Conservation (phyloP, 176 grass and related monocot genomes). For the Microstegium vimineum region DNA sequence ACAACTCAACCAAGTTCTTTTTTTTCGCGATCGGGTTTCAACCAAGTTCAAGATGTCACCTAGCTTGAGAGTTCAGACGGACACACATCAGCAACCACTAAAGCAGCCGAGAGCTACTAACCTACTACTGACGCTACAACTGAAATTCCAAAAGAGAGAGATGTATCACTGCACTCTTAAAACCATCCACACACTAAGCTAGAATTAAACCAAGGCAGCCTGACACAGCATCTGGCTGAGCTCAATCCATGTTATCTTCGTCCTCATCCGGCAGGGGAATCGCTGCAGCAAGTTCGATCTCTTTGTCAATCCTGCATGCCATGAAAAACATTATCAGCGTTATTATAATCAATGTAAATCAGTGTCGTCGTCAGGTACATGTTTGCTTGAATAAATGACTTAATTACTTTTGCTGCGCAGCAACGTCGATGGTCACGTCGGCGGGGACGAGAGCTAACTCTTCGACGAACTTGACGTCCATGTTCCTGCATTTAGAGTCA, state of each 20-base stretch:
- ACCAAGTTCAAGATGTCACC: no score
- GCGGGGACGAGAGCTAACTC: slow-evolving; percentile 53
- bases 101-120: neutral
- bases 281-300: slow-evolving; percentile 42
- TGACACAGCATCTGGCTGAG: neutral
- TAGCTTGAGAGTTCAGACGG: no score
- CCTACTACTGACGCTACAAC: neutral
- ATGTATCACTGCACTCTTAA: neutral
- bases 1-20: no score
- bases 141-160: neutral
- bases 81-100: no score
- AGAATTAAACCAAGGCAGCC: slow-evolving; percentile 1
- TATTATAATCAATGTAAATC: neutral
- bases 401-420: slow-evolving; percentile 43
- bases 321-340: neutral
- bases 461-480: slow-evolving; percentile 61
- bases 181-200: neutral
- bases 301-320: slow-evolving; percentile 45
- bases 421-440: slow-evolving; percentile 52
- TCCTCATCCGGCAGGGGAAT: slow-evolving; percentile 69
- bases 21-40: no score
- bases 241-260: slow-evolving; percentile 43
- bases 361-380: neutral
- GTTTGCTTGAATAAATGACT: slow-evolving; percentile 8
- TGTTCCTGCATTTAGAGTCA: slow-evolving; percentile 4